phyloP scores from a whole-genome alignment of 2,329 filamentous ascomycete species.

The Paracorniculantispora psalliotae region DNA sequence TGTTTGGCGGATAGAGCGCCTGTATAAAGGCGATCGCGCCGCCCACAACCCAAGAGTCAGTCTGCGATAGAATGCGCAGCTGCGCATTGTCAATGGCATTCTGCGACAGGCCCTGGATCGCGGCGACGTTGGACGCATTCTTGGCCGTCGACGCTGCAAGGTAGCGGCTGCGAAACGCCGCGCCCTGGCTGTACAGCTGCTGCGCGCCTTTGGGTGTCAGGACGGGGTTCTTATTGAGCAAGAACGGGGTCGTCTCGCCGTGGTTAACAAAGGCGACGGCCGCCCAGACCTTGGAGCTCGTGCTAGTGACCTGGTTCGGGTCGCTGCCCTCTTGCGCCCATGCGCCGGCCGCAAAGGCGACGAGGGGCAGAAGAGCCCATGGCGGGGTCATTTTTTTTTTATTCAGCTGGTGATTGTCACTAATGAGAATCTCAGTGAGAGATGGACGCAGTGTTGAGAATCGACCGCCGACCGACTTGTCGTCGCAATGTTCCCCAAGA shows the following conservation, averaged over 20 bases:
- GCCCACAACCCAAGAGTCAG: constrained; percentile 50
- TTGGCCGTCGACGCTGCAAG: constrained; percentile 26
- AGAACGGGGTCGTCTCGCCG: constrained; percentile 48
- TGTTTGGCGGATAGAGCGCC: constrained; percentile 73
- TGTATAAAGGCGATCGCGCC: constrained; percentile 76
- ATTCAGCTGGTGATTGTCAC: background rate
- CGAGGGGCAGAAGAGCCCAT: background rate
- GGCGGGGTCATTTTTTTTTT: constrained; percentile 1
- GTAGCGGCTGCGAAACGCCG: constrained; percentile 46
- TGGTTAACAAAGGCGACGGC: constrained; percentile 45
- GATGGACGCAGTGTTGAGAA: no score
- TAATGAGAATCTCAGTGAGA: background rate
- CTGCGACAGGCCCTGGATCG: constrained; percentile 38
- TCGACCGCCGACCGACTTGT: background rate
- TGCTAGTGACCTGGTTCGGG: background rate
- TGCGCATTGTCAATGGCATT: constrained; percentile 46
- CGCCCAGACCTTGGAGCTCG: constrained; percentile 42
- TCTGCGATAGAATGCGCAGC: constrained; percentile 37
- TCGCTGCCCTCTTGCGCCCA: background rate
- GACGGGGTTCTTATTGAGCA: constrained; percentile 22
- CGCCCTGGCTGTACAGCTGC: constrained; percentile 46
- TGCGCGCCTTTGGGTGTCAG: constrained; percentile 51
- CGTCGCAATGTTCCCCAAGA: background rate
- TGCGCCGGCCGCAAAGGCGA: background rate
- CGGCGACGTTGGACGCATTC: constrained; percentile 28